These are phyloP conservation scores for Fusarium clavum DNA, from an alignment of 2,329 filamentous ascomycete species.

Conservation along the genomic window DNA sequence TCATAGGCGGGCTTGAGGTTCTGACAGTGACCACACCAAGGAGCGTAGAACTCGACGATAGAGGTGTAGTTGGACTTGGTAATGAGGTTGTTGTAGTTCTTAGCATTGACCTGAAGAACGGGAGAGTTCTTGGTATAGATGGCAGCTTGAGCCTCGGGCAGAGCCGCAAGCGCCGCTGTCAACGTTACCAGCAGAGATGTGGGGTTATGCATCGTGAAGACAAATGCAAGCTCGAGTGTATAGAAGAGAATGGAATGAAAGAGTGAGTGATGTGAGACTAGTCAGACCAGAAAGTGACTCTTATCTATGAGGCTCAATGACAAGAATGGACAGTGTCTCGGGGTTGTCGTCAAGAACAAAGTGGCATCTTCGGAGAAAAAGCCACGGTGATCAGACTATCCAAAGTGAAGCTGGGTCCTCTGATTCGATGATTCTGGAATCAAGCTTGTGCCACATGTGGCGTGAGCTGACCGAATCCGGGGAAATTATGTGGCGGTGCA, in stretches of 20 bases:
- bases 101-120: conserved; percentile 83
- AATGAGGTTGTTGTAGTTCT: conserved; percentile 85
- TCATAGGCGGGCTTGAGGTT: conserved; percentile 96
- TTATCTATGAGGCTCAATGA: conserved; percentile 22
- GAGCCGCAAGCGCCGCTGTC: conserved; percentile 70
- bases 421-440: conserved; percentile 22
- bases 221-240: background rate
- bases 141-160: conserved; percentile 74
- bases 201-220: conserved; percentile 64
- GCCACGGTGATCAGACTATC: conserved; percentile 45
- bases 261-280: background rate
- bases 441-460: conserved; percentile 45
- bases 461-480: conserved; percentile 27
- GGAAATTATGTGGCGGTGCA: conserved; percentile 34
- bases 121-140: conserved; percentile 89
- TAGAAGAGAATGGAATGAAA: background rate
- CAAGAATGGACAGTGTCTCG: conserved; percentile 17
- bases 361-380: conserved; percentile 49
- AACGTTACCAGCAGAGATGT: conserved; percentile 60
- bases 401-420: conserved; percentile 35
- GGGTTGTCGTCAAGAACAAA: conserved; percentile 37
- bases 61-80: conserved; percentile 91
- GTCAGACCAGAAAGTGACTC: background rate
- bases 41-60: conserved; percentile 89
- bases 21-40: conserved; percentile 98